Percentiles rank a stretch among this genome's conserved stretches.
Conservation (phyloP, 2,329 filamentous ascomycete species). For the Ilyonectria robusta region DNA sequence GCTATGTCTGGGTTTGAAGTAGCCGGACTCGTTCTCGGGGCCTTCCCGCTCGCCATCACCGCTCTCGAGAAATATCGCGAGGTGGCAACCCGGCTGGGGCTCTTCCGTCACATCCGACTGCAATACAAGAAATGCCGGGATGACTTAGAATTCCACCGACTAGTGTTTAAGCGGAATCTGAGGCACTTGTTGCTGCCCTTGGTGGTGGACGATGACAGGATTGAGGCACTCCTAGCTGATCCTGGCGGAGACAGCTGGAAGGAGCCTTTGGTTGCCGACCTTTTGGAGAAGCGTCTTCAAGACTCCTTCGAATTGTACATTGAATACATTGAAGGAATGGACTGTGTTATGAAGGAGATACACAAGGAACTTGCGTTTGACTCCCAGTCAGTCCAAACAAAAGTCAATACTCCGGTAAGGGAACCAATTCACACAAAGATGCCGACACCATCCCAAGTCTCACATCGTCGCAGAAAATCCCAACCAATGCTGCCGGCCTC, state of each 20-base stretch:
- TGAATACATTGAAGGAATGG: slow-evolving; percentile 31
- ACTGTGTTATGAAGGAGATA: slow-evolving; percentile 31
- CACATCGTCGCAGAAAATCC: neutral
- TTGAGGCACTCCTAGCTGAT: slow-evolving; percentile 35
- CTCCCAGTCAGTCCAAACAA: slow-evolving; percentile 20
- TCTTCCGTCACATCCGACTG: slow-evolving; percentile 18
- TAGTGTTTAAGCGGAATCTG: slow-evolving; percentile 34
- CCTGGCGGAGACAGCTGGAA: slow-evolving; percentile 40
- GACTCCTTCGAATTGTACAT: slow-evolving; percentile 37
- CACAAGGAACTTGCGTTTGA: slow-evolving; percentile 40
- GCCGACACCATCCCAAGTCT: neutral
- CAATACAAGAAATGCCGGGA: slow-evolving; percentile 26
- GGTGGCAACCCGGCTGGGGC: slow-evolving; percentile 12
- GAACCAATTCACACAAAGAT: neutral
- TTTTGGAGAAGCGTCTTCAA: slow-evolving; percentile 34
- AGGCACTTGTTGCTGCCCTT: slow-evolving; percentile 42
- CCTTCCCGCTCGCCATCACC: slow-evolving; percentile 30
- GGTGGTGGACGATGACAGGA: slow-evolving; percentile 31
- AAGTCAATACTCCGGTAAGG: slow-evolving; percentile 31
- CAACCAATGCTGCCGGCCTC: neutral
- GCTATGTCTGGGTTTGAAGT: slow-evolving; percentile 37
- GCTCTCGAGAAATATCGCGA: slow-evolving; percentile 33
- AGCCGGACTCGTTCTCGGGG: slow-evolving; percentile 34
- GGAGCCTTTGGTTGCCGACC: slow-evolving; percentile 21
- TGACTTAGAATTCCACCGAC: slow-evolving; percentile 38